A percentile compares a stretch with the other conserved stretches of the same genome.
Conservation (phyloP, 2,329 filamentous ascomycete species). For the Fusarium miscanthi region DNA sequence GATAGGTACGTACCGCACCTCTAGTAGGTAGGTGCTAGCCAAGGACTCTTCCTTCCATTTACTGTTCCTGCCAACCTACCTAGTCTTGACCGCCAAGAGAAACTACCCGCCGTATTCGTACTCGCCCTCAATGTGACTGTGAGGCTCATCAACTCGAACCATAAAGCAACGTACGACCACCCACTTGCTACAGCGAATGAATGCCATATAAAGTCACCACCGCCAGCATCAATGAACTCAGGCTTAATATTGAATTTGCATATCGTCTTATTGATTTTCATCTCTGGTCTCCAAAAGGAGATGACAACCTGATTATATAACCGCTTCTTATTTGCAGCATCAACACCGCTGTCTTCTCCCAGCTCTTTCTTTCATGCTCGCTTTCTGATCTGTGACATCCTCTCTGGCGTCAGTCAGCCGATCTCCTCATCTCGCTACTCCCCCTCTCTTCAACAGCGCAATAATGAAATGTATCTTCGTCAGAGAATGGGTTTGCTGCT, state of each 20-base stretch:
- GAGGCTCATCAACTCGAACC: conserved; percentile 7
- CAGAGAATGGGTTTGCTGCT: conserved; percentile 45
- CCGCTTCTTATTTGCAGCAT: conserved; percentile 40
- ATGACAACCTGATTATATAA: conserved; percentile 45
- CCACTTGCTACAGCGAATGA: not conserved
- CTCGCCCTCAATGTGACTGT: conserved; percentile 12
- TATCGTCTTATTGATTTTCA: conserved; percentile 41
- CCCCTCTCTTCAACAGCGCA: conserved; percentile 5
- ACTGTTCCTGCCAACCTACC: conserved; percentile 26
- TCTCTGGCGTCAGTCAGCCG: conserved; percentile 1
- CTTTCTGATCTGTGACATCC: conserved; percentile 4
- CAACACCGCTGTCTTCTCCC: conserved; percentile 8
- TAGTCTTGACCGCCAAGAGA: conserved; percentile 23
- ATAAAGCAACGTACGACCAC: not conserved
- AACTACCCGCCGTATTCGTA: conserved; percentile 40
- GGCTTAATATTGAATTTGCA: conserved; percentile 11
- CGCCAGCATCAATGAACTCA: not conserved
- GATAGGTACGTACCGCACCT: conserved; percentile 17
- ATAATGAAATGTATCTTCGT: conserved; percentile 43
- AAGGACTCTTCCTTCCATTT: not conserved
- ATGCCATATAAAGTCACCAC: not conserved
- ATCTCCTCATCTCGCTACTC: not conserved
- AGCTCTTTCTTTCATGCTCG: conserved; percentile 12
- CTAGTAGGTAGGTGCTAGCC: not conserved
- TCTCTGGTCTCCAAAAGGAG: conserved; percentile 44